A percentile compares a stretch with the other conserved stretches of the same genome.
Conservation (phyloP, 306 rosid genomes). For the Ziziphus jujuba region DNA sequence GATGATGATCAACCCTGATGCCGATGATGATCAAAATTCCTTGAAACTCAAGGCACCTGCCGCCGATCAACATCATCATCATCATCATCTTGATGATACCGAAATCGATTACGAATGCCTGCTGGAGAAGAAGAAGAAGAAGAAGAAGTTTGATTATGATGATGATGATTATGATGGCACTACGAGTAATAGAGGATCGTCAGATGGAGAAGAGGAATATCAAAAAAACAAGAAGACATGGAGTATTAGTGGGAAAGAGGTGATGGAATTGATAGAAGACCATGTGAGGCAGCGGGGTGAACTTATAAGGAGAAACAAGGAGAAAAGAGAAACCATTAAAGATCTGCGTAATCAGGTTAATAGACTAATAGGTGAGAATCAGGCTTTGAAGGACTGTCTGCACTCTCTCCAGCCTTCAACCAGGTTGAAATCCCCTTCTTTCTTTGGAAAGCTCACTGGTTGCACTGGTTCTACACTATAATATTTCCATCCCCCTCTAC, state of each 20-base stretch:
- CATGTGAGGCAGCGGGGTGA: slow-evolving; percentile 27
- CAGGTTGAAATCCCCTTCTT: background rate
- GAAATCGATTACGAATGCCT: background rate
- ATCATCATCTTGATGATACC: background rate
- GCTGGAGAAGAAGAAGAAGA: background rate
- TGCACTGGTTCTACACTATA: slow-evolving; percentile 27
- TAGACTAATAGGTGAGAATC: slow-evolving; percentile 20
- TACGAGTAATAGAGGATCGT: background rate
- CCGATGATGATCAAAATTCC: background rate
- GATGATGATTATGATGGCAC: background rate
- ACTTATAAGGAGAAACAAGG: slow-evolving; percentile 28
- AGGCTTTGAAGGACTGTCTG: slow-evolving; percentile 9
- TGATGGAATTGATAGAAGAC: slow-evolving; percentile 19
- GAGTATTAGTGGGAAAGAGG: slow-evolving; percentile 5
- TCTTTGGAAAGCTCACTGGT: slow-evolving; percentile 29
- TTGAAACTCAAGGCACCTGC: too few relatives aligned
- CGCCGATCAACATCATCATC: too few relatives aligned
- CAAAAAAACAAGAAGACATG: slow-evolving; percentile 5
- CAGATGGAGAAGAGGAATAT: background rate
- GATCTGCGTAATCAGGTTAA: slow-evolving; percentile 8
- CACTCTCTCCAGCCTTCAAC: too few relatives aligned
- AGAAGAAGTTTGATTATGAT: background rate
- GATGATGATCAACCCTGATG: background rate
- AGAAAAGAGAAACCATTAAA: slow-evolving; percentile 27
- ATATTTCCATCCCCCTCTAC: too few relatives aligned